Conservation (phyloP, 805 yeast genomes). For the Candida chauliodis region DNA sequence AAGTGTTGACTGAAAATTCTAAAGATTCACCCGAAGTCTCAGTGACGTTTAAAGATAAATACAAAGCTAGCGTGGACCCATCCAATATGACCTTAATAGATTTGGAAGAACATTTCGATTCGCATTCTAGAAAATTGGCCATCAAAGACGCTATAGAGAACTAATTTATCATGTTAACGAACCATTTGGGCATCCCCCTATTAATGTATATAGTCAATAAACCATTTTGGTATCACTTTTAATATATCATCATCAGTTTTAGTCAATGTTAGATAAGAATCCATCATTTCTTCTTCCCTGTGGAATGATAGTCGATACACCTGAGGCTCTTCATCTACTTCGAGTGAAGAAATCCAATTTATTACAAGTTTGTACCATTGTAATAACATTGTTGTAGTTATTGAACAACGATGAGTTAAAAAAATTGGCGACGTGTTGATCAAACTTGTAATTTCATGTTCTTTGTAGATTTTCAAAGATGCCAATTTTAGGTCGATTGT, state of each 20-base stretch:
- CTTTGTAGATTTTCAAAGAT: slow-evolving; percentile 11
- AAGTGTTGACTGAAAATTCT: slow-evolving; percentile 45
- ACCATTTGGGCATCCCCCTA: too few relatives aligned
- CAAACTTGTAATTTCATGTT: slow-evolving; percentile 11
- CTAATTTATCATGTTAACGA: too few relatives aligned
- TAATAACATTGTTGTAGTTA: slow-evolving; percentile 13
- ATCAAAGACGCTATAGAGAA: slow-evolving; percentile 63
- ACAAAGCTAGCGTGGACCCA: slow-evolving; percentile 67
- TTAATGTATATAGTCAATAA: slow-evolving; percentile 12
- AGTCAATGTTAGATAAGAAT: slow-evolving; percentile 4
- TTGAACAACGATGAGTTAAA: slow-evolving; percentile 6
- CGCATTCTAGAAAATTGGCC: slow-evolving; percentile 76
- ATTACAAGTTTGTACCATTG: slow-evolving; percentile 17
- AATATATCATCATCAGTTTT: slow-evolving; percentile 7
- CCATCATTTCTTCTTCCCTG: slow-evolving; percentile 7
- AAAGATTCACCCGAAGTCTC: slow-evolving; percentile 59
- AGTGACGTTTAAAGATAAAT: slow-evolving; percentile 80
- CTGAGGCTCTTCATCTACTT: slow-evolving; percentile 2
- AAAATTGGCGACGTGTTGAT: slow-evolving; percentile 9
- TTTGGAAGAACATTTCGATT: slow-evolving; percentile 63
- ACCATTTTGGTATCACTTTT: slow-evolving; percentile 16
- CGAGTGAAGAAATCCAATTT: slow-evolving; percentile 11
- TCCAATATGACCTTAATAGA: slow-evolving; percentile 52
- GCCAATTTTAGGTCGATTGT: slow-evolving; percentile 12
- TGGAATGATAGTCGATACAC: slow-evolving; percentile 8